Conservation (phyloP, 108 stramenopile species). For the Nitzschia putrida region DNA sequence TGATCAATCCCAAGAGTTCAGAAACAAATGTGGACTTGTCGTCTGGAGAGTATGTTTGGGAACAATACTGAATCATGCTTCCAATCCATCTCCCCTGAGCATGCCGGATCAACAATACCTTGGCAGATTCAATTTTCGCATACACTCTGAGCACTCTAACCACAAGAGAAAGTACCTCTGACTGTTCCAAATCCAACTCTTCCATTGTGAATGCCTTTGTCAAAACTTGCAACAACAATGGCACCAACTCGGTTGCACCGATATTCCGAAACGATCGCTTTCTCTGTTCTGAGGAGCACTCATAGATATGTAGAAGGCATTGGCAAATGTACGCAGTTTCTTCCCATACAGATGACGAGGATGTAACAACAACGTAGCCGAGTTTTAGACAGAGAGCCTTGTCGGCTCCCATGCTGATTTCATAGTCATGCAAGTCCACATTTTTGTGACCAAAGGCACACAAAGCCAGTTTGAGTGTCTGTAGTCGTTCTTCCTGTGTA, state of each 20-base stretch:
- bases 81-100: conserved; percentile 22
- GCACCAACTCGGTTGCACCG: conserved; percentile 41
- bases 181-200: neutral
- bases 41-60: neutral
- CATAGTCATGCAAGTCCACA: conserved; percentile 39
- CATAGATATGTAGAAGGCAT: conserved; percentile 29
- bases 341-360: neutral
- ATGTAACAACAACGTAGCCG: conserved; percentile 30
- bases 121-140: conserved; percentile 39
- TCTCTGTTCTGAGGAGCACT: conserved; percentile 33
- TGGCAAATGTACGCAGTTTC: conserved; percentile 29
- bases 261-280: conserved; percentile 36
- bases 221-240: conserved; percentile 36
- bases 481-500: conserved; percentile 27
- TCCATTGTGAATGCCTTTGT: neutral
- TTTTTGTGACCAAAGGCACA: conserved; percentile 34
- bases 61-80: conserved; percentile 9
- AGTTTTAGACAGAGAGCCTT: conserved; percentile 43
- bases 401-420: conserved; percentile 33
- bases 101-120: conserved; percentile 19
- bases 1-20: conserved; percentile 36
- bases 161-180: conserved; percentile 10
- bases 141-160: conserved; percentile 30
- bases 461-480: conserved; percentile 25
- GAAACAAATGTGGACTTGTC: neutral